These are phyloP conservation scores for Hypocreales sp. DNA, from an alignment of 2,329 filamentous ascomycete genomes.

Conservation along the genomic window DNA sequence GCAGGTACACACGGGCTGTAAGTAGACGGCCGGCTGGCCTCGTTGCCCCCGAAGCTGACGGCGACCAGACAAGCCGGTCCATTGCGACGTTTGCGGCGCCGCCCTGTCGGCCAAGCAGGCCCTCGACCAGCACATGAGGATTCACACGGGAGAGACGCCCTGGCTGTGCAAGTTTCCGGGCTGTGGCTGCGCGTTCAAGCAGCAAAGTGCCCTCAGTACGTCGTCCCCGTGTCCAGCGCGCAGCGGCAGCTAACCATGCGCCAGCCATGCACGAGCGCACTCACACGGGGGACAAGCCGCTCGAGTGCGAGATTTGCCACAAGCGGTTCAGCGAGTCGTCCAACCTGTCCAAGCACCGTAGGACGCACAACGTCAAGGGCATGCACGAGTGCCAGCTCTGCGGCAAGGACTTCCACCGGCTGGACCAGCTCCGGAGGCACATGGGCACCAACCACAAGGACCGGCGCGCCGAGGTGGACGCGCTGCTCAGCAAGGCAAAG, in stretches of 20 bases:
- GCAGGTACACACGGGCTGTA: constrained; percentile 49
- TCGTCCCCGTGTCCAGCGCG: constrained; percentile 4
- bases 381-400: constrained; percentile 37
- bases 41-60: constrained; percentile 2
- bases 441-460: constrained; percentile 18
- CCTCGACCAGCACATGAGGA: constrained; percentile 50
- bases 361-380: constrained; percentile 40
- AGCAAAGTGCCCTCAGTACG: constrained; percentile 51
- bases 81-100: constrained; percentile 38
- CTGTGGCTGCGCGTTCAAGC: constrained; percentile 46
- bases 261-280: constrained; percentile 51
- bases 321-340: constrained; percentile 49
- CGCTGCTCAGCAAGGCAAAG: constrained; percentile 6
- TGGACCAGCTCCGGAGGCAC: constrained; percentile 46
- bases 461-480: constrained; percentile 7
- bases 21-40: constrained; percentile 12
- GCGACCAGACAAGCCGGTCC: constrained; percentile 39
- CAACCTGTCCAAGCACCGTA: constrained; percentile 50
- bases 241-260: constrained; percentile 5
- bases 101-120: constrained; percentile 52
- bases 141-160: constrained; percentile 50
- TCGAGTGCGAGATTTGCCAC: constrained; percentile 41
- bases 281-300: constrained; percentile 49
- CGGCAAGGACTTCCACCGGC: constrained; percentile 39
- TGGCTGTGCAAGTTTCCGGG: constrained; percentile 35